Evolutionary conservation across 1,284 basidiomycete species (phyloP).

Genomic region (Xanthoconium separans): DNA sequence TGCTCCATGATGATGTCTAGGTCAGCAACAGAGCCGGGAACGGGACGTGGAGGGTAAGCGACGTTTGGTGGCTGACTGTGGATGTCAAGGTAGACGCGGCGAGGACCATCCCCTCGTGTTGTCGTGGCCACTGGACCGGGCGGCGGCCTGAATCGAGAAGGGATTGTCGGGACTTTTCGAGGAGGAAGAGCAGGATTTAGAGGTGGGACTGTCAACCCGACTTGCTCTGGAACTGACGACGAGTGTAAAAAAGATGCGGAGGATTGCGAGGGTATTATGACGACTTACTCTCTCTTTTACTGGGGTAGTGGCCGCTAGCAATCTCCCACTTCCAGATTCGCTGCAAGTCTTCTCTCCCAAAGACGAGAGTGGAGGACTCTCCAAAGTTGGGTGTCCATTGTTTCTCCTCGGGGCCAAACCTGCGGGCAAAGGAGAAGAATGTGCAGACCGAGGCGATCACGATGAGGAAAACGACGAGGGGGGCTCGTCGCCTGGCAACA

Average conservation of each 20-base stretch:
- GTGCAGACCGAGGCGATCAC: constrained; percentile 50
- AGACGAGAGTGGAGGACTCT: constrained; percentile 77
- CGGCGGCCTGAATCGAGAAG: constrained; percentile 45
- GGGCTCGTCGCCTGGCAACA: constrained; percentile 57
- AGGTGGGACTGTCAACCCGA: constrained; percentile 57
- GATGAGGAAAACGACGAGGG: constrained; percentile 47
- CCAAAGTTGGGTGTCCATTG: constrained; percentile 71
- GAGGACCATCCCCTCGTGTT: constrained; percentile 69
- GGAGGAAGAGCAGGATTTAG: constrained; percentile 74
- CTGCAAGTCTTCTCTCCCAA: constrained; percentile 72
- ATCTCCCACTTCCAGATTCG: constrained; percentile 95
- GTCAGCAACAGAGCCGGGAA: constrained; percentile 80
- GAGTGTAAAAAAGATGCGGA: constrained; percentile 3
- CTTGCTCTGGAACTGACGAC: constrained; percentile 65
- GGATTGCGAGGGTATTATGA: not conserved
- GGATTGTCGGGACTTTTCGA: constrained; percentile 40
- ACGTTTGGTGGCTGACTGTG: constrained; percentile 54
- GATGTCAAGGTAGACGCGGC: constrained; percentile 74
- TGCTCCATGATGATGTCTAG: constrained; percentile 85
- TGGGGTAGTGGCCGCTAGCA: constrained; percentile 87
- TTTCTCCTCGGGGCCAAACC: constrained; percentile 54
- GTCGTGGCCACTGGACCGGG: constrained; percentile 42
- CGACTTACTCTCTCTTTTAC: constrained; percentile 65
- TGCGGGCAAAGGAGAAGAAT: constrained; percentile 58
- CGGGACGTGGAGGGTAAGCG: constrained; percentile 82